Conservation (phyloP, 2,329 filamentous ascomycete genomes). For the Pezicula rhizophila region DNA sequence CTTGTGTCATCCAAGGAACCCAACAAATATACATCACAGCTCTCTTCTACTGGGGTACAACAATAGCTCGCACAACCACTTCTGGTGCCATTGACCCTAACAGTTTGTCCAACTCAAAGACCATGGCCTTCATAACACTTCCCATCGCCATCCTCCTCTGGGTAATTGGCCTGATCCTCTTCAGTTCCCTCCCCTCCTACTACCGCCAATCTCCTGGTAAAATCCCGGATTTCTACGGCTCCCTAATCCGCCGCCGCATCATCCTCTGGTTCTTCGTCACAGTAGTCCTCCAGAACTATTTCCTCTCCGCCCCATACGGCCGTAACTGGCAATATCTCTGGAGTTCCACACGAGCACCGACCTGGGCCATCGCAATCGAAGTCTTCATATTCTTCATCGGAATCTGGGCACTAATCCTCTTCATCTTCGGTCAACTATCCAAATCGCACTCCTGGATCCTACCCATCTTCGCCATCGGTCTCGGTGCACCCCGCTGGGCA, state of each 20-base stretch:
- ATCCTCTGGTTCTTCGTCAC: slow-evolving; percentile 60
- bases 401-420: slow-evolving; percentile 48
- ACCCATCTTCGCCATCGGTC: slow-evolving; percentile 58
- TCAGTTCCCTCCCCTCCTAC: slow-evolving; percentile 55
- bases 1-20: slow-evolving; percentile 58
- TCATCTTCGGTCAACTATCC: slow-evolving; percentile 46
- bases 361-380: slow-evolving; percentile 50
- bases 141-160: slow-evolving; percentile 52
- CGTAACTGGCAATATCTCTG: slow-evolving; percentile 52
- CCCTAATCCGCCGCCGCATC: slow-evolving; percentile 54
- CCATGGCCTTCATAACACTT: slow-evolving; percentile 39
- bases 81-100: slow-evolving; percentile 36
- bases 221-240: slow-evolving; percentile 58
- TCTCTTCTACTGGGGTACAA: slow-evolving; percentile 60
- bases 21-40: slow-evolving; percentile 59
- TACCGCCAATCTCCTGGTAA: slow-evolving; percentile 57
- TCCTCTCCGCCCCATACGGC: slow-evolving; percentile 58
- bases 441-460: slow-evolving; percentile 58
- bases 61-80: background rate
- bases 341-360: slow-evolving; percentile 34
- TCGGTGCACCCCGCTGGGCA: slow-evolving; percentile 59
- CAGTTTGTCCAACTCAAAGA: background rate
- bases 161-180: slow-evolving; percentile 47
- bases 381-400: slow-evolving; percentile 45
- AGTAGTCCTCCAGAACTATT: slow-evolving; percentile 61